Percentiles rank a stretch among this genome's conserved stretches.
Conservation (phyloP, 2,329 filamentous ascomycete species). For the Didymella arachidicola region DNA sequence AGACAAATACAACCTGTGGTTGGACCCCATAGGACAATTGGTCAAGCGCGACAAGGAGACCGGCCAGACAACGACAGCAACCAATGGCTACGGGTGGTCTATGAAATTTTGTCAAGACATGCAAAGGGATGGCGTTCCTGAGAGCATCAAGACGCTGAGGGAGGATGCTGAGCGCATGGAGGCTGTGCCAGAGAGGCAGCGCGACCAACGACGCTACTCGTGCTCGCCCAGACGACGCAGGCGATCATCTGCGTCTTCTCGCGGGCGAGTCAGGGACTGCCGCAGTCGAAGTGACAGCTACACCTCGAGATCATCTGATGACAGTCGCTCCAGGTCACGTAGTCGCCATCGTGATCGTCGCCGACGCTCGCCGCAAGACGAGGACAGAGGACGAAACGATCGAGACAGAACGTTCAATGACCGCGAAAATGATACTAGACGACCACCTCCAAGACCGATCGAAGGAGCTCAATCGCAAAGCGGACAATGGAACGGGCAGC, state of each 20-base stretch:
- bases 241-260: conserved; percentile 29
- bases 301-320: conserved; percentile 29
- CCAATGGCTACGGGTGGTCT: conserved; percentile 91
- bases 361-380: conserved; percentile 21
- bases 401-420: conserved; percentile 22
- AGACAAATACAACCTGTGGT: conserved; percentile 54
- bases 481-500: conserved; percentile 22
- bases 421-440: conserved; percentile 16
- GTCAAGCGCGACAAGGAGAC: conserved; percentile 71
- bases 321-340: conserved; percentile 28
- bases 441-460: conserved; percentile 20
- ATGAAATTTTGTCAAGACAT: conserved; percentile 80
- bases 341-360: conserved; percentile 24
- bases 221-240: conserved; percentile 24
- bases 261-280: conserved; percentile 20
- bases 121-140: conserved; percentile 58
- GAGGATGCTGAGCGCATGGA: conserved; percentile 31
- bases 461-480: conserved; percentile 19
- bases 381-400: conserved; percentile 15
- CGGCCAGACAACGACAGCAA: conserved; percentile 68
- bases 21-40: conserved; percentile 78
- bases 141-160: conserved; percentile 32
- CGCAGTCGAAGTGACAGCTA: conserved; percentile 26
- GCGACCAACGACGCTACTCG: conserved; percentile 20
- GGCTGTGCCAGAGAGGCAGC: conserved; percentile 19